These are phyloP conservation scores for Phytophthora aleatoria DNA, from an alignment of 352 stramenopile genomes.

Conservation along the genomic window DNA sequence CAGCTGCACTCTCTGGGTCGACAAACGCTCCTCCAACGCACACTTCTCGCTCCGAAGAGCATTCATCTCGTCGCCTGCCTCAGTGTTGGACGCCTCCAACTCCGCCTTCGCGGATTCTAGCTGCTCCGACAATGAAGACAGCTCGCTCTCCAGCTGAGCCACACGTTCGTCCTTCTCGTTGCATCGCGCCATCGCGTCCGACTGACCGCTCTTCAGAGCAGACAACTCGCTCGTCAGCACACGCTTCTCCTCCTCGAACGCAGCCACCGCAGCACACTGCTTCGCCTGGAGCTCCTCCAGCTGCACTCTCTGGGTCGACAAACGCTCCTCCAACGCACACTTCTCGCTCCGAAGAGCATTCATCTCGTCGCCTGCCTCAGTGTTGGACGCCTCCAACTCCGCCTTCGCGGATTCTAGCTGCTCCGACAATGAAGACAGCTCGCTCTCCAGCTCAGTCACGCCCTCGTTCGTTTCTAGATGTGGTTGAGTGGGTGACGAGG, in stretches of 20 bases:
- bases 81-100: conserved; percentile 25
- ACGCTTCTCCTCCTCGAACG: conserved; percentile 20
- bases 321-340: conserved; percentile 13
- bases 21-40: conserved; percentile 23
- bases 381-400: conserved; percentile 8
- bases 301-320: conserved; percentile 3
- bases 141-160: conserved; percentile 12
- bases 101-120: conserved; percentile 12
- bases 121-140: conserved; percentile 12
- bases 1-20: conserved; percentile 15
- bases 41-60: conserved; percentile 24
- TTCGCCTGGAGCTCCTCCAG: conserved; percentile 7
- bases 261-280: conserved; percentile 11
- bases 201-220: conserved; percentile 10
- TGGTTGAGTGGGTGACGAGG: not conserved
- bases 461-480: not conserved
- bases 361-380: conserved; percentile 11
- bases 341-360: conserved; percentile 10
- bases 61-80: conserved; percentile 25
- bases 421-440: conserved; percentile 8
- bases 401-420: conserved; percentile 6
- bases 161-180: conserved; percentile 16
- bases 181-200: conserved; percentile 3
- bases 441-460: conserved; percentile 6
- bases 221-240: conserved; percentile 11